Conservation (phyloP, 805 yeast genomes). For the Ogataea henricii region DNA sequence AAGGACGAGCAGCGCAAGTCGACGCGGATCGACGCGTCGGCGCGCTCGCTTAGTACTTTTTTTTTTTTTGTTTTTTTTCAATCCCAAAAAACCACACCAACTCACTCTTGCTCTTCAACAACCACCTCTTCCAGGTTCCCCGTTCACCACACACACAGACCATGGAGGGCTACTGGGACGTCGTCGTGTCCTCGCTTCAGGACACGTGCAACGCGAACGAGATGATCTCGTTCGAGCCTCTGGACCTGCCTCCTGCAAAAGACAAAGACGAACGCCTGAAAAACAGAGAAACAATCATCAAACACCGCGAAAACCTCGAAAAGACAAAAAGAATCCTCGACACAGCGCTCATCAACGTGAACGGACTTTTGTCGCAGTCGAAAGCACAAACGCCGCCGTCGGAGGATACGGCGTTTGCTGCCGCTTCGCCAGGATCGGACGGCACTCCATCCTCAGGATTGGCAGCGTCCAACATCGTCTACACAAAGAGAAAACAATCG, state of each 20-base stretch:
- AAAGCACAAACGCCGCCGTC: constrained; percentile 8
- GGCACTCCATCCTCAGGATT: constrained; percentile 1
- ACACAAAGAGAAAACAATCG: constrained; percentile 15
- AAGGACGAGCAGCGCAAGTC: background rate
- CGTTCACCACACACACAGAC: background rate
- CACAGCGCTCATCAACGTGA: constrained; percentile 48
- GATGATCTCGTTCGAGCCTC: constrained; percentile 48
- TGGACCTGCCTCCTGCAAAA: constrained; percentile 34
- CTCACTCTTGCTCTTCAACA: background rate
- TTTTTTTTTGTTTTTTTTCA: too few species aligned
- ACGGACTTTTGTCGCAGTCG: constrained; percentile 41
- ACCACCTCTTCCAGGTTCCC: background rate
- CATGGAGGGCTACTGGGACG: constrained; percentile 70
- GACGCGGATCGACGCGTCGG: background rate
- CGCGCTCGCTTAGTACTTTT: too few species aligned
- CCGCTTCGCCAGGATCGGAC: constrained; percentile 1
- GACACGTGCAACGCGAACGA: constrained; percentile 68
- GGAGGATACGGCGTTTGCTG: constrained; percentile 12
- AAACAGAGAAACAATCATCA: constrained; percentile 39
- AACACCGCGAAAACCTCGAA: constrained; percentile 60
- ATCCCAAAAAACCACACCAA: background rate
- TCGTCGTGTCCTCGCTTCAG: constrained; percentile 64
- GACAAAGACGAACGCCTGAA: constrained; percentile 34
- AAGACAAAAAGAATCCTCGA: constrained; percentile 48
- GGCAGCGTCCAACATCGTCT: constrained; percentile 2